Percentiles rank a stretch among this genome's conserved stretches.
Conservation (phyloP, 176 grass and related monocot species). For the Ensete ventricosum region DNA sequence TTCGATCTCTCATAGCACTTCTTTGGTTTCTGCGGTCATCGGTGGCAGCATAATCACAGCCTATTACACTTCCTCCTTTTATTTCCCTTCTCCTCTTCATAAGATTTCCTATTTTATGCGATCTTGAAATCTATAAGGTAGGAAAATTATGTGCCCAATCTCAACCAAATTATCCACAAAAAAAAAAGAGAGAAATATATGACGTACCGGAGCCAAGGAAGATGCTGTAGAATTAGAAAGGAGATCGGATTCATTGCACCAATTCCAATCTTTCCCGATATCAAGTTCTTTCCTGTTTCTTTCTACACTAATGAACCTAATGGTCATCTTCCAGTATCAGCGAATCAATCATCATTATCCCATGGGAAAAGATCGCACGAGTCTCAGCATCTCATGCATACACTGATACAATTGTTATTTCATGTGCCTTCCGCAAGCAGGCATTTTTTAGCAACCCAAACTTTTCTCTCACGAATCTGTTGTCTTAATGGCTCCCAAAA, state of each 20-base stretch:
- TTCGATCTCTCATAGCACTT: conserved; percentile 3
- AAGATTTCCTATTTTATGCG: neutral
- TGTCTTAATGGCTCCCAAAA: no score
- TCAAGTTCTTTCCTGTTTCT: neutral
- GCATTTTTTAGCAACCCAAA: neutral
- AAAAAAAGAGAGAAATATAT: no score
- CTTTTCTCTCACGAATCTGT: no score
- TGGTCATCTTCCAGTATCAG: no score
- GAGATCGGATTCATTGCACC: neutral
- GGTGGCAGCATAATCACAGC: neutral
- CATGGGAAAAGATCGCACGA: neutral
- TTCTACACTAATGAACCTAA: no score
- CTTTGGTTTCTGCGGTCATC: conserved; percentile 7
- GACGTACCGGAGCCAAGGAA: neutral
- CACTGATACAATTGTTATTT: no score
- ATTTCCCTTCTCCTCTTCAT: conserved; percentile 3
- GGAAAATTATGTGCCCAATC: no score
- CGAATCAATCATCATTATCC: no score
- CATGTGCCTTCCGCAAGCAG: no score
- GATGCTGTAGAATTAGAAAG: neutral
- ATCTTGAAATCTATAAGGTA: neutral
- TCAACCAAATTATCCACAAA: no score
- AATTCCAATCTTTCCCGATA: neutral
- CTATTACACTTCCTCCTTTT: neutral
- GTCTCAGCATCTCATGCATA: no score